Evolutionary conservation across 257 asterid genomes (phyloP).

Genomic region (Solanum okadae): DNA sequence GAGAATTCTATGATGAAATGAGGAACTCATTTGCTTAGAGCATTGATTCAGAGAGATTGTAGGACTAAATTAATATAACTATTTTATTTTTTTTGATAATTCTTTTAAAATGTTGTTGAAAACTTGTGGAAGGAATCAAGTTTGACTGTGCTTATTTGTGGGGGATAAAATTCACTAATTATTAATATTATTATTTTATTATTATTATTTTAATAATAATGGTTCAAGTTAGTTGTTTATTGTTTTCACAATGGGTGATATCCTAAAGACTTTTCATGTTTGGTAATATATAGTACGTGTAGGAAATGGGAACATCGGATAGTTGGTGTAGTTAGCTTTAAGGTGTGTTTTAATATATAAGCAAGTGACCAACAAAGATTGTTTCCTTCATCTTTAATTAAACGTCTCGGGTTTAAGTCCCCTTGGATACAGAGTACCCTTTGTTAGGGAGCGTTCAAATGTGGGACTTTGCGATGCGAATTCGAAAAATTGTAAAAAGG

Average conservation of each 20-base stretch:
- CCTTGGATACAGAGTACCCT: background rate
- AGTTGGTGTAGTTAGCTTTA: background rate
- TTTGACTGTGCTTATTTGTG: background rate
- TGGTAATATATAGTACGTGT: background rate
- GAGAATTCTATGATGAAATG: background rate
- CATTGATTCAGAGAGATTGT: constrained; percentile 12
- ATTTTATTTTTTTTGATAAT: background rate
- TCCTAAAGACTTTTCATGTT: background rate
- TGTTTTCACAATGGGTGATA: background rate
- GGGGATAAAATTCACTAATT: background rate
- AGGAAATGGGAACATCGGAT: background rate
- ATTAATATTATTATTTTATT: background rate
- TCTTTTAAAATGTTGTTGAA: background rate
- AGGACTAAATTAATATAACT: background rate
- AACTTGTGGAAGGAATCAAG: background rate
- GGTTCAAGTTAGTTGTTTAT: background rate
- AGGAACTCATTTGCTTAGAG: background rate
- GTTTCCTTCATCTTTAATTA: no score
- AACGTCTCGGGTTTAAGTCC: background rate
- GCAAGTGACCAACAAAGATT: background rate
- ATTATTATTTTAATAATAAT: background rate
- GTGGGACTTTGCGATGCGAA: background rate
- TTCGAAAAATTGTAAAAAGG: background rate
- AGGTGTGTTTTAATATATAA: no score
- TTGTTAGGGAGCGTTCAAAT: background rate